phyloP scores from a whole-genome alignment of 1,284 basidiomycete species.

The Inonotus obliquus region DNA sequence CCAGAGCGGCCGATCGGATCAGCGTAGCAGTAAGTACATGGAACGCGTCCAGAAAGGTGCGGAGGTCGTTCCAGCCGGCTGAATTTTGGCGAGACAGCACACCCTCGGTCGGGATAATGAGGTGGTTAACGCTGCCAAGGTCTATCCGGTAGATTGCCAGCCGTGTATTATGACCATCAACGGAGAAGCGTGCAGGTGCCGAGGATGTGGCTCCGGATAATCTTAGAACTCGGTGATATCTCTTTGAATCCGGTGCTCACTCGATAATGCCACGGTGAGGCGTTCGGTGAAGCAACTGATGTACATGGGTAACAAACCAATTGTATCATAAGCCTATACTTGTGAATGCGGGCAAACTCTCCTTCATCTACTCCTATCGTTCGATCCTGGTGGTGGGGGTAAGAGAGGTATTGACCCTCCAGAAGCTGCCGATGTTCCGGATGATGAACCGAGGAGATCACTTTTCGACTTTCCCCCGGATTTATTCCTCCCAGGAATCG shows the following conservation, averaged over 20 bases:
- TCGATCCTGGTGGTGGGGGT: constrained; percentile 66
- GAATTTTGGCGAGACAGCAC: background rate
- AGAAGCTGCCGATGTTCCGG: constrained; percentile 22
- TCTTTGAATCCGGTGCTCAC: background rate
- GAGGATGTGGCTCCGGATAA: too few species aligned
- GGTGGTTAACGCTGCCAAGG: background rate
- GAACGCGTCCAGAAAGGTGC: too few species aligned
- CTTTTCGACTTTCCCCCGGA: constrained; percentile 25
- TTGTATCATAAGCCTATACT: background rate
- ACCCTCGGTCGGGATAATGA: background rate
- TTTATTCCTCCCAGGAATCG: constrained; percentile 71
- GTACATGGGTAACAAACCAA: background rate
- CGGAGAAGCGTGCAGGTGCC: background rate
- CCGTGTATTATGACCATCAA: background rate
- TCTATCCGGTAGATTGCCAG: background rate
- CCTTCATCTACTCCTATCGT: constrained; percentile 28
- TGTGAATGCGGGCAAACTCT: background rate
- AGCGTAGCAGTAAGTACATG: too few species aligned
- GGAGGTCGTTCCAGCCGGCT: too few species aligned
- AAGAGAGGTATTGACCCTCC: constrained; percentile 56
- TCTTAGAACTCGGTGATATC: background rate
- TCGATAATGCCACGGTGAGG: background rate
- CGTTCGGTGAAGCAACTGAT: background rate
- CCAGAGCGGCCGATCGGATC: too few species aligned
- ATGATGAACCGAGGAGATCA: constrained; percentile 32